Evolutionary conservation across 2,329 filamentous ascomycete genomes (phyloP).

Genomic region (Rugonectria rugulosa): DNA sequence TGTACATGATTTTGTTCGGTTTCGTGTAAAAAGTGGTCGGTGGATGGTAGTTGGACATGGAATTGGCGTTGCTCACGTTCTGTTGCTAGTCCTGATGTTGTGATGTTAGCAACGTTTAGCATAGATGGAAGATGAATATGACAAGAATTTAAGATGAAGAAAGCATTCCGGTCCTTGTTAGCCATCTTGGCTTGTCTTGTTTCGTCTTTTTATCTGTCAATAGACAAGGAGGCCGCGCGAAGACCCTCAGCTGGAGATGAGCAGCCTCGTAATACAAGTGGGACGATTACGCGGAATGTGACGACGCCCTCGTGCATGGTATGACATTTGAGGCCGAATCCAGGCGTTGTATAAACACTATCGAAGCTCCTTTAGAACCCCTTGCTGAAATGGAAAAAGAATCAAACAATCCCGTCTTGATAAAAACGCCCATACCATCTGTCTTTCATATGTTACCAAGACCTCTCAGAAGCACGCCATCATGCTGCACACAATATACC

Average conservation of each 20-base stretch:
- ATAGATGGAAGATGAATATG: too few relatives aligned
- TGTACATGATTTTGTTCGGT: neutral
- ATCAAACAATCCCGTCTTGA: slow-evolving; percentile 13
- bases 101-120: too few relatives aligned
- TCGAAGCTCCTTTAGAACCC: slow-evolving; percentile 2
- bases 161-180: too few relatives aligned
- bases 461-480: slow-evolving; percentile 1
- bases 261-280: slow-evolving; percentile 6
- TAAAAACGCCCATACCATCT: slow-evolving; percentile 21
- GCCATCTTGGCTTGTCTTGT: neutral
- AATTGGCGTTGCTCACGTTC: too few relatives aligned
- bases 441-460: slow-evolving; percentile 23
- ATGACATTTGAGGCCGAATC: slow-evolving; percentile 10
- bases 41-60: neutral
- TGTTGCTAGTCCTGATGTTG: too few relatives aligned
- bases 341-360: slow-evolving; percentile 18
- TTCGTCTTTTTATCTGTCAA: neutral
- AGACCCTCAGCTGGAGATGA: neutral
- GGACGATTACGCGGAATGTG: slow-evolving; percentile 17
- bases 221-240: neutral
- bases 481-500: slow-evolving; percentile 6
- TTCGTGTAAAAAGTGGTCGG: neutral
- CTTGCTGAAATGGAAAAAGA: slow-evolving; percentile 9
- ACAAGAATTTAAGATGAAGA: neutral
- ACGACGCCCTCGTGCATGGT: slow-evolving; percentile 13